Evolutionary conservation across 257 asterid genomes (phyloP).

Genomic region (Lycium ferocissimum): DNA sequence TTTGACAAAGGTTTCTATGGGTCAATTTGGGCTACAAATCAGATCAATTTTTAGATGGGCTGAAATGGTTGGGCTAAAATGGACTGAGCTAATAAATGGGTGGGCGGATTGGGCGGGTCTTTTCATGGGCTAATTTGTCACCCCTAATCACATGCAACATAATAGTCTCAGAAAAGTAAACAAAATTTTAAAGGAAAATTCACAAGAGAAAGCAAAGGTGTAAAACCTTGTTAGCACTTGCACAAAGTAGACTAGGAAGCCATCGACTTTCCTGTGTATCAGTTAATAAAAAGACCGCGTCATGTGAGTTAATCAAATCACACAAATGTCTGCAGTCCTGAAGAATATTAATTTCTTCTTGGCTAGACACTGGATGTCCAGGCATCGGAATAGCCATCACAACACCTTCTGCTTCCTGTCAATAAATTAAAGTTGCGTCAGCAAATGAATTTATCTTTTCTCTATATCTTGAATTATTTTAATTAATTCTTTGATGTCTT

Average conservation of each 20-base stretch:
- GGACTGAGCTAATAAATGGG: too few species aligned
- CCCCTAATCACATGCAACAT: background rate
- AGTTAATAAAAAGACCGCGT: slow-evolving; percentile 81
- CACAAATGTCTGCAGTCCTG: slow-evolving; percentile 71
- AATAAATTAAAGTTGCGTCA: slow-evolving; percentile 15
- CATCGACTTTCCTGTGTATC: slow-evolving; percentile 99
- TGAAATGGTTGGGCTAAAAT: too few species aligned
- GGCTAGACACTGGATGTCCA: slow-evolving; percentile 78
- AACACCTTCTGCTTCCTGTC: slow-evolving; percentile 81
- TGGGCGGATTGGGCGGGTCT: too few species aligned
- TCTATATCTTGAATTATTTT: background rate
- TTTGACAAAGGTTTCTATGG: too few species aligned
- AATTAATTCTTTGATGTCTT: background rate
- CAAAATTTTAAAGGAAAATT: background rate
- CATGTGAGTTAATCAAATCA: slow-evolving; percentile 79
- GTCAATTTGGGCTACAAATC: too few species aligned
- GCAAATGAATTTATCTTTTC: too few species aligned
- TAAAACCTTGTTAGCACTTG: slow-evolving; percentile 84
- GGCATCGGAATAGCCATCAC: slow-evolving; percentile 99
- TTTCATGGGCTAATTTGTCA: too few species aligned
- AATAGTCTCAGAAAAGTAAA: background rate
- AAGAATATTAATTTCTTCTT: slow-evolving; percentile 73
- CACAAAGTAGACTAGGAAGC: slow-evolving; percentile 92
- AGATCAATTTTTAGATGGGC: too few species aligned
- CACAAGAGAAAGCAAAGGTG: slow-evolving; percentile 9